Base-by-base conservation (phyloP, 2,329 filamentous ascomycete species). In the Phialophora tarda region DNA sequence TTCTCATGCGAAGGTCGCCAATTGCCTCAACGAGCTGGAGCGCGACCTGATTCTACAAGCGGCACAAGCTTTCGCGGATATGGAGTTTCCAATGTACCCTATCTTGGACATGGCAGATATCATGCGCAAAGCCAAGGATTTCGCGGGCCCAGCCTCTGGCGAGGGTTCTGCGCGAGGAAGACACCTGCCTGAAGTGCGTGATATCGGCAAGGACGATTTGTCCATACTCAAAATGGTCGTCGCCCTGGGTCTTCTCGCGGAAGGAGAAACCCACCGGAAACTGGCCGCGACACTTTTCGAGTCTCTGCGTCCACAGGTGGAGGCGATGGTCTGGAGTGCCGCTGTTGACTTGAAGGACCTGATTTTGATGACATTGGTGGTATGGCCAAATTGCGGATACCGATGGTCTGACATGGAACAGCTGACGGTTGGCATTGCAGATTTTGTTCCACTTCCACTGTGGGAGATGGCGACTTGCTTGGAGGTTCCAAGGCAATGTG, bases 371-470 rank as follows among this genome's bases (percentile, higher is more conserved):
- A 54, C 56, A 11, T 30, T 64, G 11, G 62, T 64, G 47, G 62
- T 64, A 58, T 44, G 38, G 44, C 17, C 56, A 28, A 26, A 24
- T 44, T 17, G 5, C 6, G 17, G 38, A n/a, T 44, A 17, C 38
- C 21, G 17, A n/a, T 2, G 38, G 21, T 44, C 38, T 44, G 6
- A n/a, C 6, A 44, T 44, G 38, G 17, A 44, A 44, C 21, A 32
- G 23, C 30, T 54, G 26, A 61, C 34, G 1, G 21, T 26, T 26
- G 30, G 41, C 26, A 12, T 10, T n/a, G n/a, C 56, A 64, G 62
- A 53, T 34, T 23, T 64, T 64, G 28, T 64, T 58, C n/a, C 62
- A 64, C 23, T 32, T 64, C 3, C 62, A 64, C n/a, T 59, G 62
- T 17, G 62, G 55, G 26, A 24, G 30, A 14, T 64, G 62, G 62